phyloP scores from a whole-genome alignment of 345 rosid genomes.

The Capsella bursapastoris region DNA sequence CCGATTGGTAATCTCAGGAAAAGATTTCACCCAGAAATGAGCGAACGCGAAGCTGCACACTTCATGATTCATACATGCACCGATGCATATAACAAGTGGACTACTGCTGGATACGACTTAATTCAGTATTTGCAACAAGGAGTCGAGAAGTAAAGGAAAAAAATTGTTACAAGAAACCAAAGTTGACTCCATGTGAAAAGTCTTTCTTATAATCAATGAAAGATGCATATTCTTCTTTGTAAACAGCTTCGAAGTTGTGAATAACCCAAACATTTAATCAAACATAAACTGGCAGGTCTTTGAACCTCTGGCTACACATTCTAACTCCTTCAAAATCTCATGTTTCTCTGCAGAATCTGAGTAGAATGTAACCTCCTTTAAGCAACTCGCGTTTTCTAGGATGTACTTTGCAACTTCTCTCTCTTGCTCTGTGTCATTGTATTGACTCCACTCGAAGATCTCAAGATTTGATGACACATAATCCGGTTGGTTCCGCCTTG shows the following conservation, averaged over 20 bases:
- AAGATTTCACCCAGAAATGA: constrained; percentile 95
- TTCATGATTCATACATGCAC: constrained; percentile 16
- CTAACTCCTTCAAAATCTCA: constrained; percentile 6
- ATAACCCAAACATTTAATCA: neutral
- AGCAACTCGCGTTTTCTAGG: neutral
- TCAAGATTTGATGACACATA: constrained; percentile 17
- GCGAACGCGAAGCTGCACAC: constrained; percentile 92
- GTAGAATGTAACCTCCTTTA: constrained; percentile 22
- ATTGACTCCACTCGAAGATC: constrained; percentile 30
- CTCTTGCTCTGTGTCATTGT: neutral
- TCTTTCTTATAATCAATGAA: neutral
- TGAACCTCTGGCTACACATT: constrained; percentile 28
- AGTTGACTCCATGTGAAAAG: neutral
- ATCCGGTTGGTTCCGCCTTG: neutral
- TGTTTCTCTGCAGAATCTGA: constrained; percentile 7
- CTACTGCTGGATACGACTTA: neutral
- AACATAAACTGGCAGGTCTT: constrained; percentile 24
- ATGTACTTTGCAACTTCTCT: neutral
- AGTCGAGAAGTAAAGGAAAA: neutral
- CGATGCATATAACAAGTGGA: neutral
- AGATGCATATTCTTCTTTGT: neutral
- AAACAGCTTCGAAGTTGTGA: neutral
- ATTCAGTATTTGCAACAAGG: neutral
- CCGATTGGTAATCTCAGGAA: constrained; percentile 93
- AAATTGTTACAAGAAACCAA: neutral